These are phyloP conservation scores for Cucumis hystrix DNA, from an alignment of 306 rosid genomes.

Conservation along the genomic window DNA sequence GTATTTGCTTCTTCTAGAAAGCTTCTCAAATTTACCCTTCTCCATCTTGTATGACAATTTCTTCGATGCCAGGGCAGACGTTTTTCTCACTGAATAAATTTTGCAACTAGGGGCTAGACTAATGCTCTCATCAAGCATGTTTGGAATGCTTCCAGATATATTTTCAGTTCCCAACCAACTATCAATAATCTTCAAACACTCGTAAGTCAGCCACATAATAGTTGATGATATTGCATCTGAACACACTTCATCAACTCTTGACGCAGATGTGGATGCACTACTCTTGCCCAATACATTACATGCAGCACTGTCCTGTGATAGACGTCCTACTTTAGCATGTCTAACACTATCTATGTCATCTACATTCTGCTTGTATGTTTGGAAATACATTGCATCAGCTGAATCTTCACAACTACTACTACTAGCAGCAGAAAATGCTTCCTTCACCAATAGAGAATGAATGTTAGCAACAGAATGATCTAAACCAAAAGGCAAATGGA, in stretches of 20 bases:
- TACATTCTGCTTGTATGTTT: constrained; percentile 21
- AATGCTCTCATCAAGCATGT: constrained; percentile 22
- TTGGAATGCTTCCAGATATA: constrained; percentile 29
- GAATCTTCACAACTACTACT: constrained; percentile 36
- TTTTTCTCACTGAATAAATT: constrained; percentile 45
- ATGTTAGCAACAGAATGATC: constrained; percentile 66
- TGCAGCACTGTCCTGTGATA: constrained; percentile 73
- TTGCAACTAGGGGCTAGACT: constrained; percentile 34
- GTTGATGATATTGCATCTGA: constrained; percentile 30
- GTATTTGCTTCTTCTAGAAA: constrained; percentile 46
- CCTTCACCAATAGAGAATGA: constrained; percentile 74
- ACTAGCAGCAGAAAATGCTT: constrained; percentile 59
- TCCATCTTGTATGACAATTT: constrained; percentile 49
- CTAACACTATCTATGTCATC: constrained; percentile 52
- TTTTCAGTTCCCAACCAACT: constrained; percentile 58
- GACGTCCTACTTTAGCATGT: constrained; percentile 73
- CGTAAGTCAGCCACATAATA: constrained; percentile 55
- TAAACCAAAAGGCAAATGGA: constrained; percentile 53
- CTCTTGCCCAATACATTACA: constrained; percentile 29
- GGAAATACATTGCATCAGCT: constrained; percentile 26
- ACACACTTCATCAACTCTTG: constrained; percentile 28
- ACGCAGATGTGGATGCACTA: constrained; percentile 23
- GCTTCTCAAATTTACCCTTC: constrained; percentile 49
- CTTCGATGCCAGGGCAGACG: constrained; percentile 16
- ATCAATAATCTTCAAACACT: constrained; percentile 80